Percentiles rank a stretch among this genome's conserved stretches.
Conservation (phyloP, 2,329 filamentous ascomycete genomes). For the Diaporthe longicolla region DNA sequence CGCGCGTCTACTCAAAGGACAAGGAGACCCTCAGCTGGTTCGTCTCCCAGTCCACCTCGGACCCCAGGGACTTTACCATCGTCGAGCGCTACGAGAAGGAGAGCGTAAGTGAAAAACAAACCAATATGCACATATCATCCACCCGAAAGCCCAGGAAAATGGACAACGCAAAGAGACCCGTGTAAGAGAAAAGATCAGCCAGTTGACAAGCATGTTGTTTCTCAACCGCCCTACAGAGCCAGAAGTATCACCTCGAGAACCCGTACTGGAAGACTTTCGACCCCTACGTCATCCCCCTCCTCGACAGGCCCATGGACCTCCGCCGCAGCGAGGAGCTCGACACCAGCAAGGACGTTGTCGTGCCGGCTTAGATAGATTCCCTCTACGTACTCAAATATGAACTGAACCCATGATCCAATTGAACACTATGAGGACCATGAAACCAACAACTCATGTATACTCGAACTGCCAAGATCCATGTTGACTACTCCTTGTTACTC, state of each 20-base stretch:
- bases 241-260: slow-evolving; percentile 76
- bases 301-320: slow-evolving; percentile 79
- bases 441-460: not conserved
- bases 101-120: slow-evolving; percentile 58
- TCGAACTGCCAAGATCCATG: not conserved
- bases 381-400: not conserved
- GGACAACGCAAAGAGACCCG: not conserved
- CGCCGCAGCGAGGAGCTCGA: slow-evolving; percentile 77
- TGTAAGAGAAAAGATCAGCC: not conserved
- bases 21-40: slow-evolving; percentile 80
- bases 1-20: slow-evolving; percentile 79
- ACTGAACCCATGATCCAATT: not conserved
- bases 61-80: slow-evolving; percentile 79
- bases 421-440: not conserved
- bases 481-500: not conserved
- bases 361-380: slow-evolving; percentile 47
- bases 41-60: slow-evolving; percentile 81
- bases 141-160: too few species aligned
- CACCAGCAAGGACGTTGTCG: slow-evolving; percentile 63
- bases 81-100: slow-evolving; percentile 81
- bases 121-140: not conserved
- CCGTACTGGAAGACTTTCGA: slow-evolving; percentile 85
- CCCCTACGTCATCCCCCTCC: slow-evolving; percentile 77
- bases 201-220: slow-evolving; percentile 17
- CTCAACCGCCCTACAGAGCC: slow-evolving; percentile 55